phyloP scores from a whole-genome alignment of 768 basidiomycete genomes.

The Phanerochaete carnosa region DNA sequence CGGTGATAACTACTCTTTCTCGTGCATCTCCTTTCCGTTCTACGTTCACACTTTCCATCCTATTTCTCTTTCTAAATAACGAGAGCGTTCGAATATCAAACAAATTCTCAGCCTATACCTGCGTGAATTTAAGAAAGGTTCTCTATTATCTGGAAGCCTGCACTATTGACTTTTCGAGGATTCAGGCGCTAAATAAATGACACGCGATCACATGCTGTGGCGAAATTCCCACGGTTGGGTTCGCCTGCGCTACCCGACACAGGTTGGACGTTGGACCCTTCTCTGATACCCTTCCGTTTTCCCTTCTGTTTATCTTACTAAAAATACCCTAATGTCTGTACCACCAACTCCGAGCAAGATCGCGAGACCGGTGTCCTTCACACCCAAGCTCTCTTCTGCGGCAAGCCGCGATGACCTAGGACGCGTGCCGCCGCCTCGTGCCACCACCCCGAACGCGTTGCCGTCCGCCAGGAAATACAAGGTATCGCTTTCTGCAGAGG shows the following conservation, averaged over 20 bases:
- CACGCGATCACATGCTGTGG: slow-evolving; percentile 9
- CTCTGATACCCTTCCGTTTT: not conserved
- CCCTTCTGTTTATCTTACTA: not conserved
- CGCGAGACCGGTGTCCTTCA: slow-evolving; percentile 44
- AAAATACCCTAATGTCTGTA: slow-evolving; percentile 7
- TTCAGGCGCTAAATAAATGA: not conserved
- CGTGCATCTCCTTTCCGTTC: too few relatives aligned
- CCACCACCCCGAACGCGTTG: slow-evolving; percentile 31
- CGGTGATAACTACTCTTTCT: too few relatives aligned
- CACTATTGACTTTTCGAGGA: too few relatives aligned
- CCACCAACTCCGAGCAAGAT: slow-evolving; percentile 31
- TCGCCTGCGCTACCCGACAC: not conserved
- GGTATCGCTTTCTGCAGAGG: slow-evolving; percentile 51
- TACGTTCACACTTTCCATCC: too few relatives aligned
- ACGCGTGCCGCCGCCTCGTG: slow-evolving; percentile 30
- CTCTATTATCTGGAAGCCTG: too few relatives aligned
- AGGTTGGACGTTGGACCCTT: not conserved
- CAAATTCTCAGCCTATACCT: too few relatives aligned
- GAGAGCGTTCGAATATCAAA: too few relatives aligned
- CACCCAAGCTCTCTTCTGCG: slow-evolving; percentile 48
- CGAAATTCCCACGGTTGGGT: slow-evolving; percentile 12
- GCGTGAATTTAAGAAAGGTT: too few relatives aligned
- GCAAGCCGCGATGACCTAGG: slow-evolving; percentile 22
- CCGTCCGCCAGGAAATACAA: slow-evolving; percentile 64
- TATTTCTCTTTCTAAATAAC: too few relatives aligned